A percentile compares a stretch with the other conserved stretches of the same genome.
Conservation (phyloP, 139 green algal genomes). For the Closterium sp. region DNA sequence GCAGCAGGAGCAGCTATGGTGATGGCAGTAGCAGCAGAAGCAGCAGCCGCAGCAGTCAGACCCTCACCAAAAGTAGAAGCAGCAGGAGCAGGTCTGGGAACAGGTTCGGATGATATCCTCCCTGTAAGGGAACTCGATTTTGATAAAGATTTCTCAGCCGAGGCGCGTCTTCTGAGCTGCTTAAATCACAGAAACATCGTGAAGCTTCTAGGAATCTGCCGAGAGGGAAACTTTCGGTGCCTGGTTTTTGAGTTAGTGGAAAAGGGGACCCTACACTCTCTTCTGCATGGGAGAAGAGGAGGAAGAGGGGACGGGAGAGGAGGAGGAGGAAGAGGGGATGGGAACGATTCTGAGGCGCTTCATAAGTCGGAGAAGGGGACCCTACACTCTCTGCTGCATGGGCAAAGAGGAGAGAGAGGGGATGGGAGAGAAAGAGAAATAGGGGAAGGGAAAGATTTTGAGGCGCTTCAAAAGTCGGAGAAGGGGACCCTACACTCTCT, state of each 20-base stretch:
- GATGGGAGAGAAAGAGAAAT: too few relatives aligned
- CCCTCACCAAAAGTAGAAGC: neutral
- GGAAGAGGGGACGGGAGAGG: too few relatives aligned
- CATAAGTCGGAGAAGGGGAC: too few relatives aligned
- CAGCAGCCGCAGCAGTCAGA: neutral
- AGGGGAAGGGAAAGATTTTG: too few relatives aligned
- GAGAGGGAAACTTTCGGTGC: neutral
- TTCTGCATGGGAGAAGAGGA: constrained; percentile 5
- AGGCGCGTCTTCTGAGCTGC: constrained; percentile 17
- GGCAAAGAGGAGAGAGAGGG: too few relatives aligned
- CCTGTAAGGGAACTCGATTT: neutral
- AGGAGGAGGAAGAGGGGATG: too few relatives aligned
- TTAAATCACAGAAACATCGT: constrained; percentile 45
- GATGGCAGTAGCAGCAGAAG: neutral
- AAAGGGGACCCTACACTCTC: constrained; percentile 20
- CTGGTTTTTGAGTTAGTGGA: constrained; percentile 40
- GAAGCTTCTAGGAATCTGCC: constrained; percentile 44
- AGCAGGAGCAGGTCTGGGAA: neutral
- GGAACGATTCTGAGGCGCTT: too few relatives aligned
- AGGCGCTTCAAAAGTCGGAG: too few relatives aligned
- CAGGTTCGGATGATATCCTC: neutral
- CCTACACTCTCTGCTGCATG: too few relatives aligned
- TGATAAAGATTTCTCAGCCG: constrained; percentile 10
- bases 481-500: too few relatives aligned
- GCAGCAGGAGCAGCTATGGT: neutral